Base-by-base conservation (phyloP, 441 rosid genomes). In the Isatis lusitanica region DNA sequence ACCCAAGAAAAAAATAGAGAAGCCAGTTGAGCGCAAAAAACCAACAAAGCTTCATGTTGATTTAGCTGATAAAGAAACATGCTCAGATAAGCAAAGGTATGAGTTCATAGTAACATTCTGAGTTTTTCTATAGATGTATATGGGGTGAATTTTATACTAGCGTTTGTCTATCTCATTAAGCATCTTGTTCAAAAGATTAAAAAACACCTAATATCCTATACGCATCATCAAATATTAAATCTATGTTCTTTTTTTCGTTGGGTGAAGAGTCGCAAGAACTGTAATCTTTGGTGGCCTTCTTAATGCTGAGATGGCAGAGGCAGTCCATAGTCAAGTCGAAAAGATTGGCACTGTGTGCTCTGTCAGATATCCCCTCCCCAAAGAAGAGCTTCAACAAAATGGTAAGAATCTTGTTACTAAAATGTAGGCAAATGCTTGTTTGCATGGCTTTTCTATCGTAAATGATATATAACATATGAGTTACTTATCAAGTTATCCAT, bases 21-120 rank as follows among this genome's bases (percentile, higher is more conserved):
- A 83, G 77, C 76, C 76, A 28, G 26, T 64, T 76, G 83, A 83
- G 71, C 80, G 85, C 39, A 85, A 71, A 81, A 89, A 81, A 69
- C 74, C 82, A 5, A 77, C 73, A 58, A 76, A 70, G 60, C 67
- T 87, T 74, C 66, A 65, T 71, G 76, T 71, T 63, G 87, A 84
- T 77, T 66, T 90, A 67, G 71, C 81, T 35, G 97, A 91, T 68
- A 85, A 83, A 72, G 95, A 86, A 85, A 87, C 77, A 65, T 80
- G 88, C 74, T 95, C 98, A 30, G 92, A 77, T 78, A 95, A 88
- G 81, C 99, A 91, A 83, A 89, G 97, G 98, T 91, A 84, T 66
- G 67, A 13, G 63, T 67, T 73, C 71, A 36, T 43, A 4, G 13
- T 31, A 38, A 35, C 42, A 9, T 33, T 15, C 30, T 52, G 50